These are phyloP conservation scores for Amanita molliuscula DNA, from an alignment of 768 basidiomycete species.

Conservation along the genomic window DNA sequence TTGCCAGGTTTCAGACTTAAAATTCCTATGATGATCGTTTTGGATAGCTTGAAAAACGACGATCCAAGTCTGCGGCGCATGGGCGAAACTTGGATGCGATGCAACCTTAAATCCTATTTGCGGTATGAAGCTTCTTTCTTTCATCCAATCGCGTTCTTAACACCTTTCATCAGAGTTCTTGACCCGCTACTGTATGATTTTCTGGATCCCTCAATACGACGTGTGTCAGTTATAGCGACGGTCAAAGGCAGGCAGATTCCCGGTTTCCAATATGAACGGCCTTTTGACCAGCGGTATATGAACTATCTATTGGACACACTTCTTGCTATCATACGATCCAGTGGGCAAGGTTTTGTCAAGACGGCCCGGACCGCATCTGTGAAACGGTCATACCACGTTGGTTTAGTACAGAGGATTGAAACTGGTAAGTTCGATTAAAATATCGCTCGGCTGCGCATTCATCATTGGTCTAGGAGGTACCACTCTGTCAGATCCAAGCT, in stretches of 20 bases:
- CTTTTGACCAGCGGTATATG: slow-evolving; percentile 69
- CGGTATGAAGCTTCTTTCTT: slow-evolving; percentile 37
- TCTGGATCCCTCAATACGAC: slow-evolving; percentile 56
- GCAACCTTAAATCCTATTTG: slow-evolving; percentile 83
- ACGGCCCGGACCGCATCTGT: slow-evolving; percentile 56
- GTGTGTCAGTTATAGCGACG: slow-evolving; percentile 36
- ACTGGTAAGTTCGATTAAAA: slow-evolving; percentile 29
- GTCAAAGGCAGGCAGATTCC: slow-evolving; percentile 59
- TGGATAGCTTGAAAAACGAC: slow-evolving; percentile 73
- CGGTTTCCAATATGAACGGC: slow-evolving; percentile 56
- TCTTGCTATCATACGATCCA: slow-evolving; percentile 71
- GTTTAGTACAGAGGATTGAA: slow-evolving; percentile 51
- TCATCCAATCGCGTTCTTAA: slow-evolving; percentile 5
- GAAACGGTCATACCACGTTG: slow-evolving; percentile 53
- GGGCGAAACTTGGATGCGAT: slow-evolving; percentile 97
- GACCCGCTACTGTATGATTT: slow-evolving; percentile 81
- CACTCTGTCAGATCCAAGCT: slow-evolving; percentile 46
- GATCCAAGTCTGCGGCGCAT: slow-evolving; percentile 66
- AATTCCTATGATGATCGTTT: slow-evolving; percentile 77
- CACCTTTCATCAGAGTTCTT: slow-evolving; percentile 47
- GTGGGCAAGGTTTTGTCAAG: slow-evolving; percentile 81
- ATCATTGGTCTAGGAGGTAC: slow-evolving; percentile 20
- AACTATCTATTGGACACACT: slow-evolving; percentile 72
- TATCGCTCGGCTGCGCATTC: slow-evolving; percentile 5
- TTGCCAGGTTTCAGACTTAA: slow-evolving; percentile 78